A percentile compares a stretch with the other conserved stretches of the same genome.
These are phyloP conservation scores for Entophlyctis luteolus DNA, from an alignment of 192 early-diverging fungal species.

Conservation along the genomic window DNA sequence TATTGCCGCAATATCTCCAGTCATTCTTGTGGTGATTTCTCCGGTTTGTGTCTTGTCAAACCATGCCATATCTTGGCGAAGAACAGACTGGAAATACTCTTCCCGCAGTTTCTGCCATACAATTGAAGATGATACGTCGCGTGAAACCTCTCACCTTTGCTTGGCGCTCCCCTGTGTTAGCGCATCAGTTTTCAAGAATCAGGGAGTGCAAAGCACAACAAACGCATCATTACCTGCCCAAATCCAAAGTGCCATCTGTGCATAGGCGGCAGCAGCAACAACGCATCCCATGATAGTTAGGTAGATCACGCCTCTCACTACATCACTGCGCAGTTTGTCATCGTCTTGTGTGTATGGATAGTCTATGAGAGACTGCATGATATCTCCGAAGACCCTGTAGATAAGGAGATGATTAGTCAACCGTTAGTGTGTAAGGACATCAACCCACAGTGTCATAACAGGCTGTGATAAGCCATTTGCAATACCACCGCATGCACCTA, in stretches of 20 bases:
- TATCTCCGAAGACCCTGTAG: conserved; percentile 32
- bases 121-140: background rate
- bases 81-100: conserved; percentile 32
- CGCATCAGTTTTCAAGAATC: too few relatives aligned
- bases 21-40: conserved; percentile 46
- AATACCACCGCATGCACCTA: conserved; percentile 26
- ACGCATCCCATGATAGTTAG: conserved; percentile 30
- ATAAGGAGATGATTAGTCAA: background rate
- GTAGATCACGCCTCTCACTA: conserved; percentile 23
- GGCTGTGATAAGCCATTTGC: conserved; percentile 32
- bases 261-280: conserved; percentile 24
- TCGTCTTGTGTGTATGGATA: conserved; percentile 20
- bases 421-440: background rate
- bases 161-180: conserved; percentile 42
- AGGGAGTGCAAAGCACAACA: too few relatives aligned
- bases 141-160: conserved; percentile 15
- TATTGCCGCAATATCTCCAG: conserved; percentile 40
- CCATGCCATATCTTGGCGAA: conserved; percentile 26
- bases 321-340: conserved; percentile 11
- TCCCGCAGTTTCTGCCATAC: conserved; percentile 24
- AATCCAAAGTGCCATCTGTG: conserved; percentile 36
- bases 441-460: conserved; percentile 30
- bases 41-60: conserved; percentile 47
- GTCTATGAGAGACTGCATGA: conserved; percentile 28
- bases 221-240: too few relatives aligned